These are phyloP conservation scores for Verticillium nubilum DNA, from an alignment of 2,329 filamentous ascomycete species.

Conservation along the genomic window DNA sequence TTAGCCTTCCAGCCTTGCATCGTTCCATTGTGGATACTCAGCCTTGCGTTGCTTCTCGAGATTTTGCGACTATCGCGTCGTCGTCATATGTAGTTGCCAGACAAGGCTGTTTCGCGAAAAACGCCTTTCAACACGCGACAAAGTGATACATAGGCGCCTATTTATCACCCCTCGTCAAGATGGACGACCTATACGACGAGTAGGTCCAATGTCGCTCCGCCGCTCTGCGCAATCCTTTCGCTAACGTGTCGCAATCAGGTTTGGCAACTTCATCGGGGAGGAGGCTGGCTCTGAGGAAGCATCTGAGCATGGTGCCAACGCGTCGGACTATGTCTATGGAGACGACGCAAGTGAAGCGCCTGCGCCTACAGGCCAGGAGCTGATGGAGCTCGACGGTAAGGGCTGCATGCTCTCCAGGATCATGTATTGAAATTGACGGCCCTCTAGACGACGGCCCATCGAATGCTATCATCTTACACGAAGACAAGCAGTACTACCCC, in stretches of 20 bases:
- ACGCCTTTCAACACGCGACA: background rate
- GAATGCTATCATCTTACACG: conserved; percentile 95
- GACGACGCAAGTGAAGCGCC: conserved; percentile 64
- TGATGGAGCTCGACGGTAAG: conserved; percentile 88
- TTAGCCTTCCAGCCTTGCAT: conserved; percentile 6
- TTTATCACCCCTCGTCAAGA: conserved; percentile 29
- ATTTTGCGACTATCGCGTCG: conserved; percentile 11
- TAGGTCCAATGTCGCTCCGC: conserved; percentile 30
- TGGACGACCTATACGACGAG: conserved; percentile 99
- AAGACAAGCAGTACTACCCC: conserved; percentile 99
- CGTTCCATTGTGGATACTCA: conserved; percentile 3
- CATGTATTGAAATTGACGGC: background rate
- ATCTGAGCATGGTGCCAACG: conserved; percentile 69
- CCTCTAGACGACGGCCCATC: conserved; percentile 64
- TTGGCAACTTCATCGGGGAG: conserved; percentile 98
- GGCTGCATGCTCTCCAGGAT: background rate
- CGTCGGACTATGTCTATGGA: conserved; percentile 75
- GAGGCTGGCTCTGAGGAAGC: conserved; percentile 80
- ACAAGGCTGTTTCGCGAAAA: conserved; percentile 1
- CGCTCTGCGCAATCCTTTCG: background rate
- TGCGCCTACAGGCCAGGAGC: conserved; percentile 65
- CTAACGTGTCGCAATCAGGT: conserved; percentile 48
- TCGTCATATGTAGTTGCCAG: background rate
- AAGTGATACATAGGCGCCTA: background rate
- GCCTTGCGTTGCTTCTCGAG: conserved; percentile 10